Evolutionary conservation across 352 stramenopile species (phyloP).

Genomic region (Plasmopara viticola): DNA sequence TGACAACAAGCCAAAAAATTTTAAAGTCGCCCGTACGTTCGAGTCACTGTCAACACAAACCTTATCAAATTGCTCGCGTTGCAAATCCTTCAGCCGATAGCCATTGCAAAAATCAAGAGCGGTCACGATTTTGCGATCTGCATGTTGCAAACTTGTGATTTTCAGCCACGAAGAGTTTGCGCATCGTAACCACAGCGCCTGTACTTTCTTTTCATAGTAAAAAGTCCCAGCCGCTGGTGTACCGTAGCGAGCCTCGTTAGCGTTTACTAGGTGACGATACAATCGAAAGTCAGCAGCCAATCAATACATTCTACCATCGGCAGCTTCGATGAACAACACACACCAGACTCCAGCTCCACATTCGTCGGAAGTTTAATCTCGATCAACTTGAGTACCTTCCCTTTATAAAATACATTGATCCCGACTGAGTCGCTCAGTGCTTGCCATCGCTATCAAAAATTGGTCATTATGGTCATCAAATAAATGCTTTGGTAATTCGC

Average conservation of each 20-base stretch:
- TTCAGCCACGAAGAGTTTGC: constrained; percentile 49
- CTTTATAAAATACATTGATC: constrained; percentile 53
- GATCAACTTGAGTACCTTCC: constrained; percentile 65
- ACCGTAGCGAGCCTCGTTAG: constrained; percentile 12
- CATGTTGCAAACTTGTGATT: constrained; percentile 62
- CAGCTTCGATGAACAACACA: constrained; percentile 3
- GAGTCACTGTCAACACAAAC: constrained; percentile 2
- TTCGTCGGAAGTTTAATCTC: constrained; percentile 39
- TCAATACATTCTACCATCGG: no score
- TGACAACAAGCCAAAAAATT: no score
- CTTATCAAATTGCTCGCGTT: constrained; percentile 39
- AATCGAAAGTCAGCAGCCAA: neutral
- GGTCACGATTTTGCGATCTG: constrained; percentile 50
- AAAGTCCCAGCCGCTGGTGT: constrained; percentile 32
- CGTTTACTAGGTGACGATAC: constrained; percentile 14
- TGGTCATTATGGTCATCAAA: neutral
- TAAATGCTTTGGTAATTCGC: neutral
- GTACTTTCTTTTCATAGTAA: constrained; percentile 69
- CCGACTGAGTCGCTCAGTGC: constrained; percentile 71
- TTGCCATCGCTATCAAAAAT: constrained; percentile 51
- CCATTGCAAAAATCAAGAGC: constrained; percentile 80
- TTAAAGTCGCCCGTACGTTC: no score
- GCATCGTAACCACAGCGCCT: constrained; percentile 70
- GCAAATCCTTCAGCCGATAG: constrained; percentile 59
- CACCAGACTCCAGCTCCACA: constrained; percentile 38